Evolutionary conservation across 306 rosid genomes (phyloP), one percentile per base, ranked within the genome.

Genomic region (Astragalus membranaceus): DNA sequence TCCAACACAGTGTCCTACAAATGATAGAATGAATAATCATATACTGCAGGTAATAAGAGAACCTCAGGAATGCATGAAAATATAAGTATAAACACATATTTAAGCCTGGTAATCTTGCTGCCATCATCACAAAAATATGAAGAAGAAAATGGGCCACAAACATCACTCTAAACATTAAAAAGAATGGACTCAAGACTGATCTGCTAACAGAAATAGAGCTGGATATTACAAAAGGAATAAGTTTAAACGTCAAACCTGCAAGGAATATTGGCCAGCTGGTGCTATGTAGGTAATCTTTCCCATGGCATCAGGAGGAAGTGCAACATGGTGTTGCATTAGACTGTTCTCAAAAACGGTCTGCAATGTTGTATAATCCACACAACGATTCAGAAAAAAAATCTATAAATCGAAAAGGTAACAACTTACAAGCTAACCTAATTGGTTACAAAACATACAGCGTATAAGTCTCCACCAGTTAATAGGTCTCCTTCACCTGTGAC

Each of bases 271-370:
- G 68, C 99, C 99, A 70, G 97, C 77, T 5, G 97, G 88, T 66
- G 99, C 99, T 50, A 95, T 52, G 64, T 75, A 95, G 58, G 95
- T 80, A 78, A 95, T 79, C 88, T 95, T 95, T 81, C 99, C 99
- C 99, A 95, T 95, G 70, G 91, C 83, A 79, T 87, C 96, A 10
- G 97, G 99, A 69, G 97, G 96, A 79, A 95, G 92, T 10, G 84
- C 95, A 72, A 91, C n/a, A 67, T 75, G 97, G 78, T 95, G 99
- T 81, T 95, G 75, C 96, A 95, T 89, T 55, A 95, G 77, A 85
- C 86, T 95, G 84, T 95, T 95, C 80, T 95, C 96, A 63, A 86
- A 80, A 77, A 95, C 99, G 2, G 90, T 77, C 99, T 95, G 93
- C 84, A 65, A 46, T 23, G 46, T 49, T 35, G 69, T 79, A 73